Base-by-base conservation (phyloP, 768 basidiomycete genomes). In the Boletus patriciae region DNA sequence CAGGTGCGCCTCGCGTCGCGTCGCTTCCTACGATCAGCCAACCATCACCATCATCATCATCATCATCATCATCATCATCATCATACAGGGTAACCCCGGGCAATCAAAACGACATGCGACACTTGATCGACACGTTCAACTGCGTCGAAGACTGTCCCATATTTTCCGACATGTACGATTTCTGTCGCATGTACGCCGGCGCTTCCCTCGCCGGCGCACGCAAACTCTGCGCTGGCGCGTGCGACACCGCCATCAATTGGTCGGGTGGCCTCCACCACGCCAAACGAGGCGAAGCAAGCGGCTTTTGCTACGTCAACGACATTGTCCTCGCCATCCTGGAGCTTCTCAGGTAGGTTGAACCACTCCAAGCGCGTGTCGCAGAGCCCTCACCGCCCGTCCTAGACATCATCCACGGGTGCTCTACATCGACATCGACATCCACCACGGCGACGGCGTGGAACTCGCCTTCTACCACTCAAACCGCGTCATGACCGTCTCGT, bases 161-260 rank as follows among this genome's bases (percentile, higher is more conserved):
- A 52, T 99, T 98, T 71, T 77, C 90, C 16, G 94, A 96, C 64
- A 85, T 98, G 81, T 98, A 90, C 67, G 88, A 94, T 52, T 99
- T 97, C 62, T 96, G 92, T 71, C 83, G 85, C 45, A 89, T 95
- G 84, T 99, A 97, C 71, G 83, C 96, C 2, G 97, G 97, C 1
- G 94, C 83, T 0, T 94, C 92, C 2, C 77, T 99, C 19, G 92
- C 93, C 18, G 97, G 90, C 2, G 95, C 95, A 11, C 78, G 94
- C 19, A 95, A 94, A 70, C 79, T 98, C 3, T 86, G 84, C 50
- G 81, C 88, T 3, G 93, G 92, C 1, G 69, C 86, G 3, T 93
- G 94, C 18, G 97, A 99, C 73, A 98, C 96, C 42, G 97, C 97
- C 0, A 93, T 99, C 65, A 98, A 98, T 68, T 99, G 97, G 97